Percentiles rank a stretch among this genome's conserved stretches.
These are phyloP conservation scores for Diversispora eburnea DNA, from an alignment of 192 early-diverging fungal species.

Conservation along the genomic window DNA sequence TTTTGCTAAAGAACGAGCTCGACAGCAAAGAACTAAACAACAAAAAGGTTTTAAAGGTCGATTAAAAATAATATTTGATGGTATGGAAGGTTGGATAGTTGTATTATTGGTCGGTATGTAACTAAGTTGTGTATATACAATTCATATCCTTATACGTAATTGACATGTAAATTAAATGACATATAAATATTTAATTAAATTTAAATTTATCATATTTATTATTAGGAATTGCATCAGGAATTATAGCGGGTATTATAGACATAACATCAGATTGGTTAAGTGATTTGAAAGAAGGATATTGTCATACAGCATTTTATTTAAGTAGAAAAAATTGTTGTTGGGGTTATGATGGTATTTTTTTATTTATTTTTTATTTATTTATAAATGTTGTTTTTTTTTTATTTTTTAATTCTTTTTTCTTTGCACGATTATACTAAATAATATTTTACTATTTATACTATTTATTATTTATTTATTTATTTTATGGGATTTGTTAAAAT, in stretches of 20 bases:
- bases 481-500: not conserved
- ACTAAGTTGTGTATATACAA: not conserved
- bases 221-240: constrained; percentile 46
- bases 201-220: not conserved
- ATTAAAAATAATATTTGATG: constrained; percentile 64
- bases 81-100: constrained; percentile 84
- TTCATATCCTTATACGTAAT: not conserved
- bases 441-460: not conserved
- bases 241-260: constrained; percentile 67
- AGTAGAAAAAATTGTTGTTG: constrained; percentile 80
- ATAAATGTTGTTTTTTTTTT: not conserved
- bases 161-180: not conserved
- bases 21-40: constrained; percentile 56
- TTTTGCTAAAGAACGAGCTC: constrained; percentile 73
- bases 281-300: constrained; percentile 82
- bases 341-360: constrained; percentile 52
- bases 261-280: constrained; percentile 78
- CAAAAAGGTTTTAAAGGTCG: constrained; percentile 56
- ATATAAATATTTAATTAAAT: not conserved
- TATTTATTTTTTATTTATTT: not conserved
- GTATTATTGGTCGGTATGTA: constrained; percentile 64
- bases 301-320: constrained; percentile 69
- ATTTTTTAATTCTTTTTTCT: not conserved
- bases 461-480: not conserved
- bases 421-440: not conserved